Evolutionary conservation across 352 stramenopile genomes (phyloP).

Genomic region (Phytophthora sp.): DNA sequence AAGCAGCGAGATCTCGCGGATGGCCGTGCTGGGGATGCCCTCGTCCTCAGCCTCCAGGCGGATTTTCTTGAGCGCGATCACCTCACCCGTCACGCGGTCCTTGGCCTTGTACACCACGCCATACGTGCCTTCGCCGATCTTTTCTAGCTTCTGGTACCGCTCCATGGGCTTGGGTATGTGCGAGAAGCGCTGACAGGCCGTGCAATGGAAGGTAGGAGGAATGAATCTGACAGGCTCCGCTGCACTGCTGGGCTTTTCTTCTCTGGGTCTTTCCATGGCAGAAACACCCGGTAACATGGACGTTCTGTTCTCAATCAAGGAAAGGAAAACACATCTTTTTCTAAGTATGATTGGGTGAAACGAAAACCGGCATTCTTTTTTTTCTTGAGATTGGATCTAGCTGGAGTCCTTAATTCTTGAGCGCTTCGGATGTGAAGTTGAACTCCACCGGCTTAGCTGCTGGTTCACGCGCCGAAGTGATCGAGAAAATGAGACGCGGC

Average conservation of each 20-base stretch:
- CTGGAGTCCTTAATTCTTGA: slow-evolving; percentile 33
- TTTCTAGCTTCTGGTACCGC: slow-evolving; percentile 96
- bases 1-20: slow-evolving; percentile 99
- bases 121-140: slow-evolving; percentile 98
- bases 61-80: slow-evolving; percentile 99
- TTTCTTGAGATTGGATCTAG: neutral
- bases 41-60: slow-evolving; percentile 98
- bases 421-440: slow-evolving; percentile 52
- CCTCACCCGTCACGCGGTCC: slow-evolving; percentile 95
- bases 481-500: slow-evolving; percentile 68
- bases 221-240: slow-evolving; percentile 22
- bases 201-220: too few relatives aligned
- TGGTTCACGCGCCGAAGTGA: slow-evolving; percentile 51
- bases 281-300: too few relatives aligned
- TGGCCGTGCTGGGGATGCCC: slow-evolving; percentile 98
- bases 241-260: slow-evolving; percentile 19
- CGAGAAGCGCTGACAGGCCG: too few relatives aligned
- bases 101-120: slow-evolving; percentile 99
- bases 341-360: too few relatives aligned
- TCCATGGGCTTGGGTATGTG: slow-evolving; percentile 65
- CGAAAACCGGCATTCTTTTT: neutral
- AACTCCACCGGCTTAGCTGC: slow-evolving; percentile 45
- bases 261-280: slow-evolving; percentile 1
- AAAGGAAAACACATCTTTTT: too few relatives aligned
- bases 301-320: too few relatives aligned